Base-by-base conservation (phyloP, 2,329 filamentous ascomycete genomes). In the Penicillium sclerotigenum region DNA sequence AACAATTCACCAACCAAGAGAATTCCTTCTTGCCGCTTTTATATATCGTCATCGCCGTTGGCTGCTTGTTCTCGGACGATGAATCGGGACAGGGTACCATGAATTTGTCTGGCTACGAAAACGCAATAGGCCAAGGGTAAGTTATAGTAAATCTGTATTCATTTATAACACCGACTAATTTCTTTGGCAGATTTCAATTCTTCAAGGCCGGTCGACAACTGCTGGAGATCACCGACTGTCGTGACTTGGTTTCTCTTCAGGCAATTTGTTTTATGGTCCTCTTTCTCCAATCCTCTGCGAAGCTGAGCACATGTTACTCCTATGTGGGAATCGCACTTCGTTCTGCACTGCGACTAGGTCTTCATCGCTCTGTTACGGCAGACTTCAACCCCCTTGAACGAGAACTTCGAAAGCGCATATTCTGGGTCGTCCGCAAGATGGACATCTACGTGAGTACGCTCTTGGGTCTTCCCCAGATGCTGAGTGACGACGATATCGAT, bases 321-420 rank as follows among this genome's bases (percentile, higher is more conserved):
- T 91, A 90, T 64, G 82, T 93, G 46, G 89, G 89, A 7, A 88
- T 93, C 64, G 89, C 88, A 2, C 77, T 92, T 47, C 83, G 89
- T 48, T 87, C 88, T 7, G 85, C 88, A n/a, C 74, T 93, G 33
- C 84, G 89, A 28, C 86, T 93, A 75, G 90, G 90, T 8, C 77
- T 93, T 26, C 90, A 94, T 70, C 86, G 90, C 50, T 84, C 88
- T 57, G 75, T 93, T 6, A 79, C 85, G 13, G 84, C 87, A 46
- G 81, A 83, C 53, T 83, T 88, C 57, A 87, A 90, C 64, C 86
- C 87, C 47, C 82, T 91, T 49, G 86, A 87, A 66, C 84, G 87
- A 65, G 87, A 91, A 72, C 82, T 89, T 45, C 85, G 87, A 45
- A 88, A 89, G 69, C 83, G 88, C 59, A 86, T 79, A 47, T 80